phyloP scores from a whole-genome alignment of 139 green algal genomes.

The Volvox africanus region DNA sequence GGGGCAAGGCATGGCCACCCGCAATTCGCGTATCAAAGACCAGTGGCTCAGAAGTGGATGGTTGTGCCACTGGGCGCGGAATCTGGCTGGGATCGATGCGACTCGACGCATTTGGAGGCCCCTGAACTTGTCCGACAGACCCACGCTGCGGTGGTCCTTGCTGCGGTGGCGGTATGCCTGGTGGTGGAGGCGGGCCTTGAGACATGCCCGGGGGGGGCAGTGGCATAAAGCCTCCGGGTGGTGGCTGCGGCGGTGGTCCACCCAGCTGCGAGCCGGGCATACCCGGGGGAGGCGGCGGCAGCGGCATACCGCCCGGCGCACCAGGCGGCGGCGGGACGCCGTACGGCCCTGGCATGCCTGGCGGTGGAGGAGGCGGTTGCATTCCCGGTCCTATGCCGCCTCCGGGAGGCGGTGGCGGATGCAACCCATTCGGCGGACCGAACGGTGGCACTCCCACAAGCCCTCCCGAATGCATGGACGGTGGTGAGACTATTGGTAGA shows the following conservation, averaged over 20 bases:
- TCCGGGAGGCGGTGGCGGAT: not conserved
- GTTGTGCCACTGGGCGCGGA: slow-evolving; percentile 71
- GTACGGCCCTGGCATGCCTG: not conserved
- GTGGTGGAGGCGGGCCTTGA: slow-evolving; percentile 1
- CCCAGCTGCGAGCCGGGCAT: not conserved
- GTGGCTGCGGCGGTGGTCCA: not conserved
- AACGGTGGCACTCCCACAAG: slow-evolving; percentile 25
- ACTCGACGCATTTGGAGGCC: not conserved
- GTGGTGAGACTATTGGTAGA: slow-evolving; percentile 20
- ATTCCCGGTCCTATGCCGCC: slow-evolving; percentile 1
- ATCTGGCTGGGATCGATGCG: slow-evolving; percentile 91
- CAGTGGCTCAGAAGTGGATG: slow-evolving; percentile 39
- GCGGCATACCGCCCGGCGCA: slow-evolving; percentile 16
- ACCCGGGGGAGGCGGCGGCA: not conserved
- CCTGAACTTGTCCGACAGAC: not conserved
- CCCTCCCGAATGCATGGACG: slow-evolving; percentile 23
- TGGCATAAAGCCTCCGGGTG: not conserved
- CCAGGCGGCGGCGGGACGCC: not conserved
- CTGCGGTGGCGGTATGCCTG: not conserved
- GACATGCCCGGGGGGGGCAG: slow-evolving; percentile 20
- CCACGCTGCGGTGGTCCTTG: not conserved
- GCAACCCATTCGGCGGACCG: not conserved
- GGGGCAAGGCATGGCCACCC: slow-evolving; percentile 58
- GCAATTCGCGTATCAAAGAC: slow-evolving; percentile 81
- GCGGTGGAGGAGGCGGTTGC: not conserved